phyloP scores from a whole-genome alignment of 2,329 filamentous ascomycete genomes.

The Cytospora chrysosperma region DNA sequence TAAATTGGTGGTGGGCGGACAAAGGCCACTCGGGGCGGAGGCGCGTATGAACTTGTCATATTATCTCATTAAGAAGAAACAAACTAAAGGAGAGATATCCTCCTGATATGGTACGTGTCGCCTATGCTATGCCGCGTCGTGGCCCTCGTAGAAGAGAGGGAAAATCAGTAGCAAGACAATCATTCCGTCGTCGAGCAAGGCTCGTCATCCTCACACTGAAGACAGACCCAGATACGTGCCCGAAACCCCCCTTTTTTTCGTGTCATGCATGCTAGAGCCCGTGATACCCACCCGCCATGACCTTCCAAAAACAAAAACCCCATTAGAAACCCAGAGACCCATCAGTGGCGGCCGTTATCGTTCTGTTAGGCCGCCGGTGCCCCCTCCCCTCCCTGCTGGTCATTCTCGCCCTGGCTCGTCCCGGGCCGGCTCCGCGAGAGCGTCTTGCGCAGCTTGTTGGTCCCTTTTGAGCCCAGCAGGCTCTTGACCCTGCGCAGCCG shows the following conservation, averaged over 20 bases:
- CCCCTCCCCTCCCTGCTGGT: slow-evolving; percentile 6
- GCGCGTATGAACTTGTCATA: not conserved
- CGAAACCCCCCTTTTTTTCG: too few species aligned
- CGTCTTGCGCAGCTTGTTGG: slow-evolving; percentile 48
- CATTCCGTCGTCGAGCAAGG: not conserved
- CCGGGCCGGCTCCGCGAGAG: slow-evolving; percentile 42
- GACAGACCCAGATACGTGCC: not conserved
- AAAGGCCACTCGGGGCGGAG: not conserved
- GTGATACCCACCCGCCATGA: not conserved
- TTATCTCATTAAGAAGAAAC: not conserved
- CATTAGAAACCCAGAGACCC: too few species aligned
- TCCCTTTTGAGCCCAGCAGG: slow-evolving; percentile 64
- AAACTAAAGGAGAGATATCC: not conserved
- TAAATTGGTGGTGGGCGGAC: not conserved
- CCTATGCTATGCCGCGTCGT: not conserved
- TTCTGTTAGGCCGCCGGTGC: not conserved
- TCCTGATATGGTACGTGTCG: not conserved
- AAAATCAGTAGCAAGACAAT: not conserved
- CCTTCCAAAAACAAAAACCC: not conserved
- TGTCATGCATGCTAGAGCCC: too few species aligned
- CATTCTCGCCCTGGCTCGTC: slow-evolving; percentile 29
- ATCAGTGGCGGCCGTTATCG: too few species aligned
- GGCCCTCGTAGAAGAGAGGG: not conserved
- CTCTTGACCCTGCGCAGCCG: slow-evolving; percentile 69
- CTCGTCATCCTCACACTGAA: not conserved